Conservation (phyloP, 2,329 filamentous ascomycete species). For the Chalaropsis ovoidea region DNA sequence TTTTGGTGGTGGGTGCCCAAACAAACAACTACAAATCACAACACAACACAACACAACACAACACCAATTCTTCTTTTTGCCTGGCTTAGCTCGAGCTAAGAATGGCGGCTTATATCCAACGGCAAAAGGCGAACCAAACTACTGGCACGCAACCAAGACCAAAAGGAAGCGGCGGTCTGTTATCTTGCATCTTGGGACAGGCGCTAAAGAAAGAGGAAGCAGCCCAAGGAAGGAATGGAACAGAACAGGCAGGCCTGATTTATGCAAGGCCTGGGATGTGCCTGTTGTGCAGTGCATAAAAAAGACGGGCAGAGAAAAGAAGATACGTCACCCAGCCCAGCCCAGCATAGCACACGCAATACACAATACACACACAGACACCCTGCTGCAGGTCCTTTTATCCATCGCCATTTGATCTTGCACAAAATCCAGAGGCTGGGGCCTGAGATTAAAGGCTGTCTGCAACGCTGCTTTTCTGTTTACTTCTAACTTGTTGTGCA, state of each 20-base stretch:
- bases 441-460: background rate
- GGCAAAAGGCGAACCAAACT: too few species aligned
- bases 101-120: too few species aligned
- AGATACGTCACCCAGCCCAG: too few species aligned
- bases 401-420: background rate
- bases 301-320: too few species aligned
- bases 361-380: too few species aligned
- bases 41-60: too few species aligned
- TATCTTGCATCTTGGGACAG: background rate
- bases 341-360: too few species aligned
- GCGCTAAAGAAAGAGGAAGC: background rate
- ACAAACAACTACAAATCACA: too few species aligned
- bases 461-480: background rate
- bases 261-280: slow-evolving; percentile 2
- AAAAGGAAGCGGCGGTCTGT: too few species aligned
- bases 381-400: background rate
- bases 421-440: slow-evolving; percentile 4
- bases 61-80: too few species aligned
- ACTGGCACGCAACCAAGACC: too few species aligned
- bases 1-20: background rate
- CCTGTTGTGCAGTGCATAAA: background rate
- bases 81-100: too few species aligned
- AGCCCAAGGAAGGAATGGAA: background rate
- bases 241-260: background rate
- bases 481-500: background rate